Conservation (phyloP, 2,329 filamentous ascomycete genomes). For the Verticillium klebahnii region DNA sequence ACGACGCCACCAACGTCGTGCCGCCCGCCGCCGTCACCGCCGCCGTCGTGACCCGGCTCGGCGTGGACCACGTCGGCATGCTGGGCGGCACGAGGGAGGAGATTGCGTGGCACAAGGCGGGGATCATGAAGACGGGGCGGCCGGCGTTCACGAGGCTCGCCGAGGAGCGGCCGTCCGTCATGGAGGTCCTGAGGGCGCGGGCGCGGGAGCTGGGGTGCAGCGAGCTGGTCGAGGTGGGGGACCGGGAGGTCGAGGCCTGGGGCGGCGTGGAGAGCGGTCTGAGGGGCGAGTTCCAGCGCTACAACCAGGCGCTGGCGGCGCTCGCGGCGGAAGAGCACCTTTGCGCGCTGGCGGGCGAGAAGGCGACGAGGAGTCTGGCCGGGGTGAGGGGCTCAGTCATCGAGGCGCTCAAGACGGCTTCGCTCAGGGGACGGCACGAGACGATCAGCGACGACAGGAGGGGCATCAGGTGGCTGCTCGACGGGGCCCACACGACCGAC, state of each 20-base stretch:
- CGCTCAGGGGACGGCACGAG: conserved; percentile 75
- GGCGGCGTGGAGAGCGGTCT: conserved; percentile 19
- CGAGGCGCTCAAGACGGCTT: conserved; percentile 61
- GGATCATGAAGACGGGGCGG: conserved; percentile 69
- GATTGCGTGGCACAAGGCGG: conserved; percentile 89
- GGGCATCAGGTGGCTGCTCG: conserved; percentile 68
- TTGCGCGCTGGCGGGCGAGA: conserved; percentile 29
- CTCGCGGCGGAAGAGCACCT: conserved; percentile 32
- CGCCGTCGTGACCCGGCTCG: conserved; percentile 72
- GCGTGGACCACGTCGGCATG: conserved; percentile 80
- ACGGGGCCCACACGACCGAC: conserved; percentile 84
- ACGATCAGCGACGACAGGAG: conserved; percentile 42
- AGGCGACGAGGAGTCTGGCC: conserved; percentile 37
- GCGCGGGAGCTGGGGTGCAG: conserved; percentile 37
- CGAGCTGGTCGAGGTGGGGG: conserved; percentile 29
- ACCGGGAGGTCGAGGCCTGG: conserved; percentile 5
- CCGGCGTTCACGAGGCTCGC: conserved; percentile 27
- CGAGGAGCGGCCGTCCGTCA: conserved; percentile 26
- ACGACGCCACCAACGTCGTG: conserved; percentile 87
- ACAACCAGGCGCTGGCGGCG: conserved; percentile 50
- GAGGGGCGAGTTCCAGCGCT: conserved; percentile 53
- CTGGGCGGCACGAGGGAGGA: conserved; percentile 73
- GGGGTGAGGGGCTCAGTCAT: conserved; percentile 50
- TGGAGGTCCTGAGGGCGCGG: conserved; percentile 53
- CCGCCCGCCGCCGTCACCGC: conserved; percentile 57